Evolutionary conservation across 257 asterid genomes (phyloP), one percentile per base, ranked within the genome.

Genomic region (Leonotis leonurus): DNA sequence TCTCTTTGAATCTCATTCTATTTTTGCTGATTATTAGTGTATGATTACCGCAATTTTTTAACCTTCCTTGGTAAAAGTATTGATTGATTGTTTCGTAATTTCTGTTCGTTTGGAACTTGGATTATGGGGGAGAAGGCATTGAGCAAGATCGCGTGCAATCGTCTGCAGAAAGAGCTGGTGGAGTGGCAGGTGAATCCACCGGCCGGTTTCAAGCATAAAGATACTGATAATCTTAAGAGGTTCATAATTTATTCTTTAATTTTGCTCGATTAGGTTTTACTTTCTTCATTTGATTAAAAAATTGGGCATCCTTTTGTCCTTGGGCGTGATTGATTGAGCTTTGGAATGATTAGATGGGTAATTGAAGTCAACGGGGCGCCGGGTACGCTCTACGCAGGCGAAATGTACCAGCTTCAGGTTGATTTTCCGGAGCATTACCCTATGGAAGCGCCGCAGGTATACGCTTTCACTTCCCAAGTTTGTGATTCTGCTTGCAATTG

Each of bases 151-250:
- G 99, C 99, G 2, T 70, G 89, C 82, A 92, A 92, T 75, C 95
- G 99, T 66, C 75, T 92, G 58, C 99, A 92, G 86, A 92, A 92
- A 56, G 99, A 92, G 78, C 82, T 92, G 76, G 78, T 75, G 75
- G 99, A 89, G 83, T 92, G 99, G 99, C 99, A 92, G 83, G 84
- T 81, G 62, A 92, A 92, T 74, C 96, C 99, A 6, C 99, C 96
- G 1, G 11, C 77, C 6, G 99, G 99, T 62, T 92, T 92, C 82
- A 89, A 83, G 51, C 99, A 83, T 72, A 92, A 80, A 70, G 83
- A 75, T 37, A 86, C 97, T 61, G 99, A 92, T 71, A 86, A 92
- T 85, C 96, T 92, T 55, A 91, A 92, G 56, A 92, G 96, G 99
- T 88, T 56, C 33, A 3, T 8, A 27, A 1, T n/a, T 50, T n/a